Evolutionary conservation across 2,329 filamentous ascomycete species (phyloP).

Genomic region (Sporothrix schenckii): DNA sequence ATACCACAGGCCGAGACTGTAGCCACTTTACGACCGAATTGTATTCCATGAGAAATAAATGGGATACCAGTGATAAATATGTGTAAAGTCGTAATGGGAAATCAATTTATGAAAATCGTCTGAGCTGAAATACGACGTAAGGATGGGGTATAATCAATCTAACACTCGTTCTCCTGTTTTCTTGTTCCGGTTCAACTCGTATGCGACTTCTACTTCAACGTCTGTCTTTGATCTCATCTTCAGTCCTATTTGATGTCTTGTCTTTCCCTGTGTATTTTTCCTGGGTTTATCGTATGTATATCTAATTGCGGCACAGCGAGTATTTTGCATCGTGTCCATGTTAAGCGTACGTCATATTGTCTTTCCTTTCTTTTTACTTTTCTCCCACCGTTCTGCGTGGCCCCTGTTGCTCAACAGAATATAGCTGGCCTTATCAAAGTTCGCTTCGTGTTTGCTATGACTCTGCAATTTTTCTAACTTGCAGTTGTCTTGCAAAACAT

Average conservation of each 20-base stretch:
- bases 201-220: no score
- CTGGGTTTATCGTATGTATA: background rate
- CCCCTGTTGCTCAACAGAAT: background rate
- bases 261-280: background rate
- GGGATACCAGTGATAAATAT: background rate
- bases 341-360: background rate
- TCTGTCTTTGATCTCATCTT: no score
- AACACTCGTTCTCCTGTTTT: no score
- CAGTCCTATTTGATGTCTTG: no score
- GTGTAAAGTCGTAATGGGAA: no score
- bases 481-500: conserved; percentile 3
- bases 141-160: no score
- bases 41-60: conserved; percentile 1
- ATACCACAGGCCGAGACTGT: background rate
- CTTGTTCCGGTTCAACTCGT: no score
- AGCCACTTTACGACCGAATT: conserved; percentile 12
- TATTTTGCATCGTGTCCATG: background rate
- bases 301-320: conserved; percentile 9
- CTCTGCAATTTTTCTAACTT: background rate
- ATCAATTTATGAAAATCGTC: no score
- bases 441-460: background rate
- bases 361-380: no score
- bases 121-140: no score
- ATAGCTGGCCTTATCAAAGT: background rate
- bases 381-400: no score